phyloP scores from a whole-genome alignment of 2,329 filamentous ascomycete genomes.

The Verticillium zaregamsianum region DNA sequence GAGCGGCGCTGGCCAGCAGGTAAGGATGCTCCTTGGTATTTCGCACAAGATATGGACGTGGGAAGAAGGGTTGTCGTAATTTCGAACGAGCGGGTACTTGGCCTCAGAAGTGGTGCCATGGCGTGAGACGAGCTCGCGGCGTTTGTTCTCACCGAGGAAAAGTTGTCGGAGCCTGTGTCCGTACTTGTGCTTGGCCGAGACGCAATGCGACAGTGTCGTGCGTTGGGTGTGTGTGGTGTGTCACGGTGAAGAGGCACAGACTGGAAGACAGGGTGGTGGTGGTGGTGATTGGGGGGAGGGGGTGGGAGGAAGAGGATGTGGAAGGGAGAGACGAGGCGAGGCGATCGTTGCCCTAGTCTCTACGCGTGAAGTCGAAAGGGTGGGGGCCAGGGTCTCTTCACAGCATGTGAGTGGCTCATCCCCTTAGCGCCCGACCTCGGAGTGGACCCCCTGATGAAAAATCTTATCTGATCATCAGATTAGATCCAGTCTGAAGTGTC shows the following conservation, averaged over 20 bases:
- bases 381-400: background rate
- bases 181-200: background rate
- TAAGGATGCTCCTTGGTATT: background rate
- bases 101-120: background rate
- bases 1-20: background rate
- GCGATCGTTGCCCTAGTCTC: background rate
- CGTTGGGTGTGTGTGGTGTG: background rate
- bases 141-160: background rate
- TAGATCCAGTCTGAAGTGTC: background rate
- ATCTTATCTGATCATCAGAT: conserved; percentile 7
- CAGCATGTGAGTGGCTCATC: background rate
- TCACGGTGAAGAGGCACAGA: background rate
- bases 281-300: background rate
- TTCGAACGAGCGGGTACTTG: background rate
- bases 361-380: background rate
- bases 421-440: background rate
- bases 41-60: background rate
- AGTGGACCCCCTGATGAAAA: background rate
- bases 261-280: too few relatives aligned
- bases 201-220: background rate
- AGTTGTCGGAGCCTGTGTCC: background rate
- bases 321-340: background rate
- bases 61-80: background rate
- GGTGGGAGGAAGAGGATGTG: background rate
- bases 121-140: background rate